Conservation (phyloP, 2,329 filamentous ascomycete genomes). For the Venturia nashicola region DNA sequence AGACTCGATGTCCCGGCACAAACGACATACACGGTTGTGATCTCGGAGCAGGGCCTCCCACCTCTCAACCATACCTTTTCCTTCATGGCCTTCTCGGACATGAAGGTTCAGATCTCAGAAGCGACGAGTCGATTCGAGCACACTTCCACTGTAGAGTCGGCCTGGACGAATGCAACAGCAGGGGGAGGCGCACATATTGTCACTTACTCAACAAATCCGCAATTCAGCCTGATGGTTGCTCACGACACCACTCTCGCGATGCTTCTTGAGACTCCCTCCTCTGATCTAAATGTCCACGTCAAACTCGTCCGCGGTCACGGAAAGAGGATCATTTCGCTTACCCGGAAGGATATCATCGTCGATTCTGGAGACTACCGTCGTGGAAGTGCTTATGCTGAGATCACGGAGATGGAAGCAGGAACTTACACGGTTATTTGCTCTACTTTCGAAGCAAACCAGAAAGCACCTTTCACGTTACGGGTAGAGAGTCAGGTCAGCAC, state of each 20-base stretch:
- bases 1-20: conserved; percentile 50
- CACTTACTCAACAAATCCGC: conserved; percentile 75
- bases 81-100: conserved; percentile 65
- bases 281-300: conserved; percentile 66
- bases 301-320: conserved; percentile 72
- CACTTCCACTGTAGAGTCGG: conserved; percentile 45
- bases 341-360: conserved; percentile 63
- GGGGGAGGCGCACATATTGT: conserved; percentile 72
- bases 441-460: conserved; percentile 73
- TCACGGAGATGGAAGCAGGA: conserved; percentile 50
- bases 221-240: conserved; percentile 57
- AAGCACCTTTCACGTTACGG: conserved; percentile 60
- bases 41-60: conserved; percentile 69
- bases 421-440: conserved; percentile 82
- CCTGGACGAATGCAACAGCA: conserved; percentile 69
- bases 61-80: conserved; percentile 71
- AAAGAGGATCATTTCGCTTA: conserved; percentile 56
- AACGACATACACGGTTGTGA: conserved; percentile 49
- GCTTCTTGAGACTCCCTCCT: conserved; percentile 55
- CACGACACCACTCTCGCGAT: conserved; percentile 53
- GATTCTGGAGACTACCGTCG: conserved; percentile 83
- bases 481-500: conserved; percentile 54
- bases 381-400: conserved; percentile 60
- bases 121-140: conserved; percentile 50
- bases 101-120: conserved; percentile 45